These are phyloP conservation scores for Xylaria sp. DNA, from an alignment of 2,329 filamentous ascomycete genomes.

Conservation along the genomic window DNA sequence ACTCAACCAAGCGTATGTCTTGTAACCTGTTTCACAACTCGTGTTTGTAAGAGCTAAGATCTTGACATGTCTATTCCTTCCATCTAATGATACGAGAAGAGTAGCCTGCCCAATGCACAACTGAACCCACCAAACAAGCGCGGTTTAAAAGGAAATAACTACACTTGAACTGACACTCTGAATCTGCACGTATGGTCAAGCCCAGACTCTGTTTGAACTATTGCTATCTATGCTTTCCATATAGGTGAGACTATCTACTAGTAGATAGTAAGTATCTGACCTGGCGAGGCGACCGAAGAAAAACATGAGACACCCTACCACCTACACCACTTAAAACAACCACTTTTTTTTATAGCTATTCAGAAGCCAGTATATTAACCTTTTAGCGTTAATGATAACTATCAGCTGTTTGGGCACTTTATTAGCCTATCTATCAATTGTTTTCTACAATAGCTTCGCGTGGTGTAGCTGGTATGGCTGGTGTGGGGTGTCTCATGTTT, in stretches of 20 bases:
- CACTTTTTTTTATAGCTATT: too few relatives aligned
- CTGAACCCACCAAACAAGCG: background rate
- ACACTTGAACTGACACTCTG: background rate
- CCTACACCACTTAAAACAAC: too few relatives aligned
- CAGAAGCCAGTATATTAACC: too few relatives aligned
- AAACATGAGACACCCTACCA: too few relatives aligned
- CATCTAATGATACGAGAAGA: constrained; percentile 11
- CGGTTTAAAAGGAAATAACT: background rate
- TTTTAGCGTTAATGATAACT: too few relatives aligned
- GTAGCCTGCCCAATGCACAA: background rate
- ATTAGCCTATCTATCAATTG: too few relatives aligned
- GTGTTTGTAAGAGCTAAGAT: constrained; percentile 12
- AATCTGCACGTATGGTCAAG: background rate
- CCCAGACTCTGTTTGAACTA: background rate
- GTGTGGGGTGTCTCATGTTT: too few relatives aligned
- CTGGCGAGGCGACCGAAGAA: too few relatives aligned
- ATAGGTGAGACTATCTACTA: background rate
- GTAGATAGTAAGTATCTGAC: constrained; percentile 1
- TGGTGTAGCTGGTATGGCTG: too few relatives aligned
- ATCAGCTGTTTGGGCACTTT: too few relatives aligned
- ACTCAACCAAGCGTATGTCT: constrained; percentile 11
- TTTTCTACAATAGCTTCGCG: too few relatives aligned
- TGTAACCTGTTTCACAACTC: constrained; percentile 12
- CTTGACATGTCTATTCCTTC: background rate
- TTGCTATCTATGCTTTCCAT: background rate